Base-by-base conservation (phyloP, 805 yeast species). In the Kuraishia floccosa region DNA sequence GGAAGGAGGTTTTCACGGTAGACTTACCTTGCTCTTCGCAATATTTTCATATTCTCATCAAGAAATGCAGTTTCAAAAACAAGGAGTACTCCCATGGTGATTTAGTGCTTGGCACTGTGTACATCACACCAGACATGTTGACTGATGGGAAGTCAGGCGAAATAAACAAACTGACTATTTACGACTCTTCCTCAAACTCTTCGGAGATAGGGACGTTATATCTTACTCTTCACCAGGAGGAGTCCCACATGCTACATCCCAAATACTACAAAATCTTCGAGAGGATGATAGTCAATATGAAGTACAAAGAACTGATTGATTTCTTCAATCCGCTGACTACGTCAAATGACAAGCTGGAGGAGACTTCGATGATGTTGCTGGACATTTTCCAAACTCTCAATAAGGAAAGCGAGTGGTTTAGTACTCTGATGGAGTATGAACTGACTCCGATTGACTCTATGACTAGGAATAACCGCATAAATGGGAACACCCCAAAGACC, bases 1-100 rank as follows among this genome's bases (percentile, higher is more conserved):
- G 95, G 91, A 72, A 86, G 46, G 95, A 87, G 44, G 71, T 64
- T 27, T 80, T 82, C 45, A 55, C 65, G 2, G 56, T 80, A n/a
- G 71, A 75, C 30, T 56, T 76, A 25, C 78, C 82, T 0, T 57
- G 69, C 5, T 56, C 63, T 27, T 72, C 75, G 3, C 70, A 63
- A 43, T 63, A 60, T 47, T 60, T 73, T 39, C 70, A 59, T 39
- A 62, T 72, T 11, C 52, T 59, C 29, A 58, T 72, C 34, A 75
- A 58, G 42, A 46, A 44, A 28, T 50, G 46, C 4, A 31, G 35
- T 2, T 27, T 28, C 8, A 24, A 24, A 10, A 8, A 37, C 6
- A 52, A 50, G 27, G 36, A 47, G 4, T 52, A 52, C 29, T 46
- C 51, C 14, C 11, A 48, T 2, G 37, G 39, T 2, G 76, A 70